These are phyloP conservation scores for Lyophyllum atratum DNA, from an alignment of 768 basidiomycete species.

Conservation along the genomic window DNA sequence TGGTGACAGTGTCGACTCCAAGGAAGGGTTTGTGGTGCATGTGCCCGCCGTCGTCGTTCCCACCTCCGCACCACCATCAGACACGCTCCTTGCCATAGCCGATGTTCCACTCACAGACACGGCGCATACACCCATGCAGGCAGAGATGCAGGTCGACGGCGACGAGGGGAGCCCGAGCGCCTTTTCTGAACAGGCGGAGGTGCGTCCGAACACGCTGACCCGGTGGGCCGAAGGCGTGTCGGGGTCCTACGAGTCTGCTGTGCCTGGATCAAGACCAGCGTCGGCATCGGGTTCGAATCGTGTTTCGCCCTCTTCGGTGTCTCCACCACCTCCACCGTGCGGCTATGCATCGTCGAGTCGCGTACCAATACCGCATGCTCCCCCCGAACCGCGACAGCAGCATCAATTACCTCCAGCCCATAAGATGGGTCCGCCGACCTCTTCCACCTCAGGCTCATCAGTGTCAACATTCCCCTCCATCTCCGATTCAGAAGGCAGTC, in stretches of 20 bases:
- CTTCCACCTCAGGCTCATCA: slow-evolving; percentile 6
- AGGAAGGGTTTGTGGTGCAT: slow-evolving; percentile 26
- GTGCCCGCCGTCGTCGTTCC: slow-evolving; percentile 24
- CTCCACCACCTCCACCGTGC: slow-evolving; percentile 2
- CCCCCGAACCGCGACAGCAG: neutral
- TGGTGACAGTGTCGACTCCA: neutral
- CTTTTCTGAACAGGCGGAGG: neutral
- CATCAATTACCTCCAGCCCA: neutral
- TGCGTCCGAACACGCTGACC: slow-evolving; percentile 30
- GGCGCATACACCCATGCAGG: slow-evolving; percentile 24
- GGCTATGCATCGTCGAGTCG: neutral
- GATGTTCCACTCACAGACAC: neutral
- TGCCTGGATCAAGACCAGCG: too few relatives aligned
- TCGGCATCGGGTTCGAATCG: neutral
- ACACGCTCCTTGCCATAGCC: neutral
- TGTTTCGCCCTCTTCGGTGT: neutral
- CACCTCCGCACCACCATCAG: neutral
- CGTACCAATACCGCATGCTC: neutral
- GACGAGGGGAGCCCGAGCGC: slow-evolving; percentile 2
- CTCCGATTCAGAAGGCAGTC: slow-evolving; percentile 15
- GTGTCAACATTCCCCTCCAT: slow-evolving; percentile 11
- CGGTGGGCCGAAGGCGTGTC: slow-evolving; percentile 49
- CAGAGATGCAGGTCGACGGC: slow-evolving; percentile 31
- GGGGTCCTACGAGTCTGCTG: slow-evolving; percentile 26
- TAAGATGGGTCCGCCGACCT: neutral